Percentiles rank a stretch among this genome's conserved stretches.
These are phyloP conservation scores for Poa annua DNA, from an alignment of 176 grass and related monocot species.

Conservation along the genomic window DNA sequence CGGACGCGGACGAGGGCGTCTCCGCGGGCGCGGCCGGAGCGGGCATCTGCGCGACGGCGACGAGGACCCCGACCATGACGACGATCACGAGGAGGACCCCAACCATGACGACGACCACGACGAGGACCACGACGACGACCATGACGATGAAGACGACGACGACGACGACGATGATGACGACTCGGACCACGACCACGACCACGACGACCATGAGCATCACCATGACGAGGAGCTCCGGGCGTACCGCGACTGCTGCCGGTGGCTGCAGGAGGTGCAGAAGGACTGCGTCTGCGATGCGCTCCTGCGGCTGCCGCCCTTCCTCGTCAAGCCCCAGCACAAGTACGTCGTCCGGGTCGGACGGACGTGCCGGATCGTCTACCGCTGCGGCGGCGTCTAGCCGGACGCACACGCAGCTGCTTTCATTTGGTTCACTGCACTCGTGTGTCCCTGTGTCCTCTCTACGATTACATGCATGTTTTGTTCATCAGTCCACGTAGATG, in stretches of 20 bases:
- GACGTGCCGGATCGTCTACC: constrained; percentile 62
- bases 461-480: constrained; percentile 26
- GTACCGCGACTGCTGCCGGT: constrained; percentile 76
- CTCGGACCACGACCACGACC: neutral
- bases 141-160: constrained; percentile 27
- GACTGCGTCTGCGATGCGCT: constrained; percentile 80
- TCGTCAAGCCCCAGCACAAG: constrained; percentile 79
- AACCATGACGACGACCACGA: constrained; percentile 20
- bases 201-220: constrained; percentile 31
- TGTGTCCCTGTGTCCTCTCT: constrained; percentile 15
- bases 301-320: constrained; percentile 72
- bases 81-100: constrained; percentile 30
- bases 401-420: neutral
- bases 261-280: constrained; percentile 80
- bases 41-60: constrained; percentile 17
- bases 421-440: constrained; percentile 12
- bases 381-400: constrained; percentile 60
- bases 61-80: constrained; percentile 26
- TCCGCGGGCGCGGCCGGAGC: constrained; percentile 3
- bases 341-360: constrained; percentile 65
- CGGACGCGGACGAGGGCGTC: constrained; percentile 16
- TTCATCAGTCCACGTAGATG: constrained; percentile 41
- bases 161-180: neutral
- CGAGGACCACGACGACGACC: constrained; percentile 16
- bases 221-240: constrained; percentile 56